Conservation (phyloP, 495 filamentous ascomycete genomes). For the Jackrogersella multiformis region DNA sequence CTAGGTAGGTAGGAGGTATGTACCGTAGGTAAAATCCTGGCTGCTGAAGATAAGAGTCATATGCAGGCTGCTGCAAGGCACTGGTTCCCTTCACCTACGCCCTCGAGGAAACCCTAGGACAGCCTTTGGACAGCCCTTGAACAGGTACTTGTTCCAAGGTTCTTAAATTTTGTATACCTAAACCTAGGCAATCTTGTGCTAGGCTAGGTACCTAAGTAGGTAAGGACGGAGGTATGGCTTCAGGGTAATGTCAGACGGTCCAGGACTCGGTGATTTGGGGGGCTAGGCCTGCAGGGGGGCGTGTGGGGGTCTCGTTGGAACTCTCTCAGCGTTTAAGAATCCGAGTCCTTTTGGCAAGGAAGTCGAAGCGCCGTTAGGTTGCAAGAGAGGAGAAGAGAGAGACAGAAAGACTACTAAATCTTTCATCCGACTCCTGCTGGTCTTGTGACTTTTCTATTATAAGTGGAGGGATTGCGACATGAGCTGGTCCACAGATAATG, state of each 20-base stretch:
- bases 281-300: constrained; percentile 33
- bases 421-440: constrained; percentile 16
- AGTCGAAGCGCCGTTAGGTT: constrained; percentile 26
- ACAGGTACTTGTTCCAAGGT: constrained; percentile 18
- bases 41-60: constrained; percentile 35
- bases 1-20: too few relatives aligned
- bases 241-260: constrained; percentile 36
- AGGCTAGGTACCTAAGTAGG: too few relatives aligned
- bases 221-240: constrained; percentile 33
- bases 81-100: constrained; percentile 20
- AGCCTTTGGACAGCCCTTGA: constrained; percentile 12
- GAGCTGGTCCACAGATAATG: constrained; percentile 40
- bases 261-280: constrained; percentile 33
- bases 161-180: constrained; percentile 4
- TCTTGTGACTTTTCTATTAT: constrained; percentile 38
- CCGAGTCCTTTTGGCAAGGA: constrained; percentile 20
- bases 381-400: constrained; percentile 3
- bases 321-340: constrained; percentile 19
- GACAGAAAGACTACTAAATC: constrained; percentile 20
- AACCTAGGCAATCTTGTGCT: constrained; percentile 21
- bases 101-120: constrained; percentile 21
- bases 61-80: constrained; percentile 38
- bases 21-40: constrained; percentile 20
- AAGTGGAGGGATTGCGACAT: constrained; percentile 39
- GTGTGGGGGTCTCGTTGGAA: constrained; percentile 40